Evolutionary conservation across 805 yeast species (phyloP).

Genomic region (Teunomyces tritomae): DNA sequence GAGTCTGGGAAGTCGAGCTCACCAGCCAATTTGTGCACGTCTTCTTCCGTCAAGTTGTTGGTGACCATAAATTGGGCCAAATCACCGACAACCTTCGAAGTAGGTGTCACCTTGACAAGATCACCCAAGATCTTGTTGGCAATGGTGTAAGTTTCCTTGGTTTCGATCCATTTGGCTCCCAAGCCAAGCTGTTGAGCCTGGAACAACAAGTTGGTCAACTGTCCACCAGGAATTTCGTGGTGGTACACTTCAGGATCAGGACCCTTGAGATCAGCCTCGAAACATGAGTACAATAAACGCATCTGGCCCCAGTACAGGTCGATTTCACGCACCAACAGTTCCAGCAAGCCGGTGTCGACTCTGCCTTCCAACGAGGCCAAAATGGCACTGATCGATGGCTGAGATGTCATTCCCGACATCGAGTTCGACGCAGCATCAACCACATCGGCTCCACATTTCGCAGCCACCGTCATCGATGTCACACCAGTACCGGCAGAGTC

Average conservation of each 20-base stretch:
- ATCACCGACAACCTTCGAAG: constrained; percentile 99
- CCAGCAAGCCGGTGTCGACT: constrained; percentile 68
- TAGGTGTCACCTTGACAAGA: constrained; percentile 97
- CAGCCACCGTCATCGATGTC: constrained; percentile 92
- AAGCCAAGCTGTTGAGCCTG: constrained; percentile 99
- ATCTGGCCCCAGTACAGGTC: constrained; percentile 99
- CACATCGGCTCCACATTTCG: constrained; percentile 95
- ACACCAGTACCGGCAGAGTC: constrained; percentile 99
- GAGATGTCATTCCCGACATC: constrained; percentile 97
- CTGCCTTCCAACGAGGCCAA: constrained; percentile 90
- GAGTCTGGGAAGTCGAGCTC: constrained; percentile 98
- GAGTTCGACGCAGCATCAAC: constrained; percentile 97
- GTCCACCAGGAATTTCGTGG: constrained; percentile 99
- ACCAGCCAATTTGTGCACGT: constrained; percentile 81
- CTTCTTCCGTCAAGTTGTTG: constrained; percentile 82
- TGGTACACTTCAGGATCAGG: constrained; percentile 99
- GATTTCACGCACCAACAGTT: constrained; percentile 68
- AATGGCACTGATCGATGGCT: constrained; percentile 92
- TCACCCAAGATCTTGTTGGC: constrained; percentile 94
- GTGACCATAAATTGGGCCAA: constrained; percentile 99
- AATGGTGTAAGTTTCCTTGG: constrained; percentile 88
- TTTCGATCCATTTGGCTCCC: constrained; percentile 95
- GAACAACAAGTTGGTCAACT: constrained; percentile 94
- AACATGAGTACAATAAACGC: constrained; percentile 93
- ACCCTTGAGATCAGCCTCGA: constrained; percentile 98